These are phyloP conservation scores for Imleria badia DNA, from an alignment of 768 basidiomycete genomes.

Conservation along the genomic window DNA sequence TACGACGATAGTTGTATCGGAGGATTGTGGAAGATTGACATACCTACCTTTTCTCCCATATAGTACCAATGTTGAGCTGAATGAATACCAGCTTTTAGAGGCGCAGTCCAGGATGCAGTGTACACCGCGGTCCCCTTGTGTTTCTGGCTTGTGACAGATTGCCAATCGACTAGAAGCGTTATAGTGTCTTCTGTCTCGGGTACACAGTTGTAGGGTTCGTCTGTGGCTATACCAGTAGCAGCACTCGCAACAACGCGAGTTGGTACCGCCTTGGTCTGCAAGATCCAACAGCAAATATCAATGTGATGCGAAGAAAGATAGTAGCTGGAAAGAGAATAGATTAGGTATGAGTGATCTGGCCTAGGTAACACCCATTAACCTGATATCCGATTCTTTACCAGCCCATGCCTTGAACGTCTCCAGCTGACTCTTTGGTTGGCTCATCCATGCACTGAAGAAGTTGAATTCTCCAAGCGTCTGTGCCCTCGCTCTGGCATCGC, in stretches of 20 bases:
- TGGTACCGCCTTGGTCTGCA: slow-evolving; percentile 71
- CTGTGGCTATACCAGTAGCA: slow-evolving; percentile 86
- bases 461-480: slow-evolving; percentile 85
- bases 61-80: slow-evolving; percentile 94
- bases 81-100: slow-evolving; percentile 85
- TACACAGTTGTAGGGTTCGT: slow-evolving; percentile 85
- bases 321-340: slow-evolving; percentile 50
- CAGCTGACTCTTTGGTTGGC: slow-evolving; percentile 91
- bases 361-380: slow-evolving; percentile 36
- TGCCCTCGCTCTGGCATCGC: slow-evolving; percentile 81
- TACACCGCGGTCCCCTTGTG: slow-evolving; percentile 88
- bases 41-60: slow-evolving; percentile 81
- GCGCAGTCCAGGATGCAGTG: slow-evolving; percentile 94
- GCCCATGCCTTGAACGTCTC: slow-evolving; percentile 97
- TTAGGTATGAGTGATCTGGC: not conserved
- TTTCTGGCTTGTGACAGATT: slow-evolving; percentile 68
- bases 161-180: slow-evolving; percentile 93
- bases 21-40: not conserved
- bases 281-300: slow-evolving; percentile 84
- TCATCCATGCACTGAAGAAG: slow-evolving; percentile 98
- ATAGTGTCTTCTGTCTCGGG: slow-evolving; percentile 92
- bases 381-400: slow-evolving; percentile 92
- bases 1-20: not conserved
- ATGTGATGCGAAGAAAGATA: slow-evolving; percentile 96
- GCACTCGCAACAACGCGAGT: slow-evolving; percentile 90